A percentile compares a stretch with the other conserved stretches of the same genome.
These are phyloP conservation scores for Paramarasmius palmivorus DNA, from an alignment of 1,284 basidiomycete genomes.

Conservation along the genomic window DNA sequence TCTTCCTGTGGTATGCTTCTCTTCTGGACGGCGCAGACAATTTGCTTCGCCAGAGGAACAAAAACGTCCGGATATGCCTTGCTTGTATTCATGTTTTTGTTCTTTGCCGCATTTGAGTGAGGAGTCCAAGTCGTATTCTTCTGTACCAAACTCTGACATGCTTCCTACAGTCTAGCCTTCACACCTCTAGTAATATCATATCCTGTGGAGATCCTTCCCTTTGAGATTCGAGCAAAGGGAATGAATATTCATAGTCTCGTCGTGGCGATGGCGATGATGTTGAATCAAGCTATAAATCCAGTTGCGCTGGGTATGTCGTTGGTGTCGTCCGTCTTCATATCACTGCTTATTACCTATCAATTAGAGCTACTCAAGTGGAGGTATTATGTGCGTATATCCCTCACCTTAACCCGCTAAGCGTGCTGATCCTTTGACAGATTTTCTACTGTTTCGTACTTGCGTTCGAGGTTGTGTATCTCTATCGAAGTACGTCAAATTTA, in stretches of 20 bases:
- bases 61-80: too few species aligned
- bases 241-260: slow-evolving; percentile 71
- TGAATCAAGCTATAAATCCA: slow-evolving; percentile 83
- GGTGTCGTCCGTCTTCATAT: neutral
- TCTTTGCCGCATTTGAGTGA: slow-evolving; percentile 67
- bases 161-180: slow-evolving; percentile 61
- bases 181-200: slow-evolving; percentile 75
- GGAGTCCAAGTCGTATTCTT: slow-evolving; percentile 28
- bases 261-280: slow-evolving; percentile 65
- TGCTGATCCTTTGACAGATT: too few species aligned
- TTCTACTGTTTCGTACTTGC: slow-evolving; percentile 69
- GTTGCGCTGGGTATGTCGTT: slow-evolving; percentile 51
- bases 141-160: slow-evolving; percentile 7
- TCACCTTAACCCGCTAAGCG: too few species aligned
- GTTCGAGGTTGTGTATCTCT: slow-evolving; percentile 63
- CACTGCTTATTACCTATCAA: neutral
- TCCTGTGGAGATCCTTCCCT: slow-evolving; percentile 75
- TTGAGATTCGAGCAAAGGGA: slow-evolving; percentile 73
- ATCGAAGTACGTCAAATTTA: slow-evolving; percentile 52
- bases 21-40: slow-evolving; percentile 72
- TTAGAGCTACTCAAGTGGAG: slow-evolving; percentile 26
- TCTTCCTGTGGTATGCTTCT: slow-evolving; percentile 69
- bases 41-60: slow-evolving; percentile 46
- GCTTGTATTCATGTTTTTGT: slow-evolving; percentile 66
- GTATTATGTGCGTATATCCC: too few species aligned